These are phyloP conservation scores for Cymbopogon citratus DNA, from an alignment of 176 grass and related monocot genomes.

Conservation along the genomic window DNA sequence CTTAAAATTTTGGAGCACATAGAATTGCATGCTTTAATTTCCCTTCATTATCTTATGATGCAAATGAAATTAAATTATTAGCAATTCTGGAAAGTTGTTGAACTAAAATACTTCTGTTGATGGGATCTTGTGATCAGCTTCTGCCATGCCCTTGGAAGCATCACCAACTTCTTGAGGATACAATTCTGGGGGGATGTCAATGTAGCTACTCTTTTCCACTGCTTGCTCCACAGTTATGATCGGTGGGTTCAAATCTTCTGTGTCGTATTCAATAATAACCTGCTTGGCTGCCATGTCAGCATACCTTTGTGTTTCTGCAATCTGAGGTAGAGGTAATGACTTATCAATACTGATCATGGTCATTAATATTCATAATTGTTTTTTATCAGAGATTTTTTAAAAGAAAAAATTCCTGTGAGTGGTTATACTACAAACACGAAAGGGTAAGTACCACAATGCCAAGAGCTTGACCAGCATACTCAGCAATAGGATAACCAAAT, in stretches of 20 bases:
- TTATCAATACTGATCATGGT: neutral
- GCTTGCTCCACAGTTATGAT: slow-evolving; percentile 70
- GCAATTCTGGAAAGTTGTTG: neutral
- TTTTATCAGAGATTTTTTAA: neutral
- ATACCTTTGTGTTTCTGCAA: slow-evolving; percentile 75
- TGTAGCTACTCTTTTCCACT: slow-evolving; percentile 49
- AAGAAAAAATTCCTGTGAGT: too few species aligned
- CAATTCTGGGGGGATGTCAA: slow-evolving; percentile 25
- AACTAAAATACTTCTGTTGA: slow-evolving; percentile 50
- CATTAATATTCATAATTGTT: neutral
- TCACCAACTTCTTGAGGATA: slow-evolving; percentile 63
- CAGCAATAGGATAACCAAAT: too few species aligned
- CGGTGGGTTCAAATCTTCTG: slow-evolving; percentile 46
- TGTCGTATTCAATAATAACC: slow-evolving; percentile 50
- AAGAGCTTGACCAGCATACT: too few species aligned
- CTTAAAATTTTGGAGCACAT: neutral
- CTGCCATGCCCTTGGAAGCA: slow-evolving; percentile 58
- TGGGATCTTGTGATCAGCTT: slow-evolving; percentile 66
- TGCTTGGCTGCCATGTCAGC: slow-evolving; percentile 71
- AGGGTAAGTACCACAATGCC: too few species aligned
- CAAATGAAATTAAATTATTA: neutral
- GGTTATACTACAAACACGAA: too few species aligned
- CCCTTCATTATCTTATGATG: neutral
- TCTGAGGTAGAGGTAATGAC: slow-evolving; percentile 24
- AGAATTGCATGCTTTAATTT: neutral